Base-by-base conservation (phyloP, 75 land plant species). In the Ceratopteris richardii region DNA sequence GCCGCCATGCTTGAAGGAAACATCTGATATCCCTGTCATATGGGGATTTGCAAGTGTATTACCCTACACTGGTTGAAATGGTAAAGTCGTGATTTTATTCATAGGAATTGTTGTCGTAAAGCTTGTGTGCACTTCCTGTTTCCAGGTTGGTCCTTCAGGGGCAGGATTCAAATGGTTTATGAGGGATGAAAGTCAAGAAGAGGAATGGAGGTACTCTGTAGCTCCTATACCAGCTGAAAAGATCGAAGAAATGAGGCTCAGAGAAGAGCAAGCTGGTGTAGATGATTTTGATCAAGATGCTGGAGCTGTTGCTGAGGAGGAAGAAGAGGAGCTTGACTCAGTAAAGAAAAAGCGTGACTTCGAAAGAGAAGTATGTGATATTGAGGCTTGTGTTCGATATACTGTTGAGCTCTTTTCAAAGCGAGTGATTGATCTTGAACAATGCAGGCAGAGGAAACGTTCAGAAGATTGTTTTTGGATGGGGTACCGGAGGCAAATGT, bases 131-230 rank as follows among this genome's bases (percentile, higher is more conserved):
- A 9, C 9, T 33, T 9, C 9, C 3, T 33, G 9, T 4, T 33
- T 9, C 12, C 48, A 91, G 97, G 90, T 80, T 51, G 89, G 94
- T 14, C n/a, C 56, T 36, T 72, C 82, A 59, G 97, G 97, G 0
- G 80, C 72, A 60, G 97, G 97, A 42, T 80, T 66, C 66, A 77
- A 75, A 57, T 92, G 97, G 97, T 72, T 82, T 21, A 23, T 75
- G 39, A 57, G 63, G 29, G 88, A 90, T 40, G 81, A 68, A 42
- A 71, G 77, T 6, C 70, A 63, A 42, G 97, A 88, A 61, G 97
- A 92, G 61, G 97, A 88, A 58, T 92, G 88, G 94, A 84, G 76
- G 59, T 78, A 92, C 60, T 92, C 97, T 29, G 79, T 88, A 42
- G 94, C 97, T 29, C 83, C 86, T 21, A 72, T 85, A 39, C 75